Percentiles rank a stretch among this genome's conserved stretches.
Conservation (phyloP, 2,329 filamentous ascomycete genomes). For the Fusarium sp. region DNA sequence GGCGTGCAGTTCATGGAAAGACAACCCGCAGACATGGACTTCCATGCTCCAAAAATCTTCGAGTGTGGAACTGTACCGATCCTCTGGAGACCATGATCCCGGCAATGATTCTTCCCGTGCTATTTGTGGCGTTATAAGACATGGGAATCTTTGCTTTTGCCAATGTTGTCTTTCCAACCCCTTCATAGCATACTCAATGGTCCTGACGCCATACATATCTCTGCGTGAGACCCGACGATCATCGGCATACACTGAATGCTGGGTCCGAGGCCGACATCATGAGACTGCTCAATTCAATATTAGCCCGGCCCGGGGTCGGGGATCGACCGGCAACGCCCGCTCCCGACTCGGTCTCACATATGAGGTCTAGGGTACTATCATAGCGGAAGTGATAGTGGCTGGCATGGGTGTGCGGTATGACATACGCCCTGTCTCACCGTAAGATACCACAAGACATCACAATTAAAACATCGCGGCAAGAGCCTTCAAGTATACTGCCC, state of each 20-base stretch:
- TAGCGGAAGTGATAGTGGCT: background rate
- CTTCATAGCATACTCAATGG: background rate
- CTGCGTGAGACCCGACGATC: constrained; percentile 11
- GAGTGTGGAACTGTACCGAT: constrained; percentile 28
- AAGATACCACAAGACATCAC: background rate
- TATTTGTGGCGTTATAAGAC: constrained; percentile 30
- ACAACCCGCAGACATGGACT: constrained; percentile 17
- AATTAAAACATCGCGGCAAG: background rate
- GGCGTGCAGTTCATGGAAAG: constrained; percentile 6
- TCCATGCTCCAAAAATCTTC: constrained; percentile 5
- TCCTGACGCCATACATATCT: constrained; percentile 8
- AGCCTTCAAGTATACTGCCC: background rate
- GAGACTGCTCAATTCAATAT: constrained; percentile 2
- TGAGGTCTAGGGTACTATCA: background rate
- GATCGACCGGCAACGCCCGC: constrained; percentile 33
- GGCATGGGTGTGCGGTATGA: background rate
- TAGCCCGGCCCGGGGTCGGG: constrained; percentile 6
- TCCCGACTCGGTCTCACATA: constrained; percentile 20
- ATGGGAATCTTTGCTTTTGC: constrained; percentile 16
- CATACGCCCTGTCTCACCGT: constrained; percentile 1
- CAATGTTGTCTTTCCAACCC: constrained; percentile 10
- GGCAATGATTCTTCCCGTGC: constrained; percentile 7
- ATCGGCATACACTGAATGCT: constrained; percentile 5
- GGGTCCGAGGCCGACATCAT: background rate
- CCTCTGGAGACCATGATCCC: constrained; percentile 28